These are phyloP conservation scores for Serendipita sp. DNA, from an alignment of 768 basidiomycete genomes.

Conservation along the genomic window DNA sequence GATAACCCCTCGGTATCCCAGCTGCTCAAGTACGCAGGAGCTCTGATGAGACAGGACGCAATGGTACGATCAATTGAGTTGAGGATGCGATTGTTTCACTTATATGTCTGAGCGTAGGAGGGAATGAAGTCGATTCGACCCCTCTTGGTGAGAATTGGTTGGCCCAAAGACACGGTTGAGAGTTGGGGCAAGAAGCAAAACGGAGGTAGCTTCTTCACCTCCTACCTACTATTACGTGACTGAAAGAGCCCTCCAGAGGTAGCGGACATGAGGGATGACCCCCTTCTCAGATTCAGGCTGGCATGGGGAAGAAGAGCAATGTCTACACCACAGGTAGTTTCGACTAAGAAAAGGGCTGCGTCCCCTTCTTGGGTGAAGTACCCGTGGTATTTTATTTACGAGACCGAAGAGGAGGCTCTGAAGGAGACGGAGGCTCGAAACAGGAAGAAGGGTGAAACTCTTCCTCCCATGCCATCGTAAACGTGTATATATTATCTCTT, in stretches of 20 bases:
- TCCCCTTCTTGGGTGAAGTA: neutral
- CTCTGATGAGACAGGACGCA: neutral
- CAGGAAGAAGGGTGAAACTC: neutral
- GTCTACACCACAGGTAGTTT: neutral
- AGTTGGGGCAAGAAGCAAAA: neutral
- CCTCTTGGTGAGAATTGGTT: neutral
- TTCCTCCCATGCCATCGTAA: neutral
- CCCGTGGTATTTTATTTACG: neutral
- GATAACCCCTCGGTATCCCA: neutral
- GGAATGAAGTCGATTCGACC: neutral
- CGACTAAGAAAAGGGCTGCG: neutral
- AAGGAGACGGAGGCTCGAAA: neutral
- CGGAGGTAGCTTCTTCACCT: neutral
- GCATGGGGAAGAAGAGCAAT: neutral
- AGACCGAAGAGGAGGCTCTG: neutral
- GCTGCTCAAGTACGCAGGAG: neutral
- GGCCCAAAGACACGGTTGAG: constrained; percentile 1
- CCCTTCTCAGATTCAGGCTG: neutral
- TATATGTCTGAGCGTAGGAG: neutral
- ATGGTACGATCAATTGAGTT: neutral
- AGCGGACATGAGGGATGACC: neutral
- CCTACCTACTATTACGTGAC: too few species aligned
- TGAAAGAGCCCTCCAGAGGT: neutral
- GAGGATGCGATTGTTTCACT: neutral
- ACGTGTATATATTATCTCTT: neutral